Percentiles rank a stretch among this genome's conserved stretches.
Conservation (phyloP, 352 stramenopile species). For the Globisporangium okanoganense region DNA sequence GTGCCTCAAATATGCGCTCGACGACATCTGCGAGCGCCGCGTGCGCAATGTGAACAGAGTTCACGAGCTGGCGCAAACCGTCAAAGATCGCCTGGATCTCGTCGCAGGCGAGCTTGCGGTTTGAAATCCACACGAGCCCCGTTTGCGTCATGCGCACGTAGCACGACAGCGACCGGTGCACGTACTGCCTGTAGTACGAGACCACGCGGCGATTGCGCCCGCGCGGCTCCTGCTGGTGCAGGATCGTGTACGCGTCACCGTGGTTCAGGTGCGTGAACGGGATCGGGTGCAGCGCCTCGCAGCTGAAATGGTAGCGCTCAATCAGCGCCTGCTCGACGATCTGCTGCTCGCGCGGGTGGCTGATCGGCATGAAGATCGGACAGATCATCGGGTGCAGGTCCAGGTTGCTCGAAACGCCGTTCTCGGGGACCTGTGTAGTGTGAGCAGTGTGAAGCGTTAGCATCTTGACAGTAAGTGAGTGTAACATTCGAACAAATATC, state of each 20-base stretch:
- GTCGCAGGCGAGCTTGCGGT: constrained; percentile 61
- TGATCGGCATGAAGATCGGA: constrained; percentile 67
- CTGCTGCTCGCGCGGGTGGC: constrained; percentile 35
- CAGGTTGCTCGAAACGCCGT: constrained; percentile 73
- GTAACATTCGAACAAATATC: background rate
- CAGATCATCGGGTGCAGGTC: constrained; percentile 75
- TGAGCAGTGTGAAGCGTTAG: background rate
- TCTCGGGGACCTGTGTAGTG: constrained; percentile 35
- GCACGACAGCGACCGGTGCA: constrained; percentile 17
- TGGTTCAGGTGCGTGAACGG: constrained; percentile 22
- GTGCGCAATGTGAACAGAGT: constrained; percentile 40
- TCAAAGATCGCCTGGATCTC: constrained; percentile 72
- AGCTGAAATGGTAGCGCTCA: constrained; percentile 64
- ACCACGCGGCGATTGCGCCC: constrained; percentile 13
- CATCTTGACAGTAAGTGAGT: background rate
- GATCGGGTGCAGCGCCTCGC: constrained; percentile 46
- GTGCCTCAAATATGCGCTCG: constrained; percentile 19
- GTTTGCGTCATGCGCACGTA: constrained; percentile 53
- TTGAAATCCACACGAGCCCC: constrained; percentile 79
- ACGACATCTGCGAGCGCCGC: constrained; percentile 37
- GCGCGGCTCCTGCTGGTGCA: constrained; percentile 16
- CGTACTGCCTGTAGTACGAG: constrained; percentile 22
- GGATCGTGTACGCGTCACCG: constrained; percentile 16
- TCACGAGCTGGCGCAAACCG: constrained; percentile 46
- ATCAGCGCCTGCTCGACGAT: constrained; percentile 62